Evolutionary conservation across 257 asterid species (phyloP).

Genomic region (Henckelia pumila): DNA sequence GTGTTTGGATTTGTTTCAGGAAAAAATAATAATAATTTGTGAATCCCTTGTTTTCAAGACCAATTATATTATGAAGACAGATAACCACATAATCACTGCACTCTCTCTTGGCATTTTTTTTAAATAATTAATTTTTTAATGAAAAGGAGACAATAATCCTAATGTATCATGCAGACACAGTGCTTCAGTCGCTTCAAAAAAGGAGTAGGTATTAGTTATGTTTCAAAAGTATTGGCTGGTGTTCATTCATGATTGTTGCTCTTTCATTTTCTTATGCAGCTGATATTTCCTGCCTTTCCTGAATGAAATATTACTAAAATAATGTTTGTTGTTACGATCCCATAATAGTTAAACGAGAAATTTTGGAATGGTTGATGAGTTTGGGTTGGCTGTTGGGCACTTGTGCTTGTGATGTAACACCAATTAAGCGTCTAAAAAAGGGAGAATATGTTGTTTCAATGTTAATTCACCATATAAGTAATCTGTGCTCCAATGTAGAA

Average conservation of each 20-base stretch:
- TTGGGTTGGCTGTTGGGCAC: background rate
- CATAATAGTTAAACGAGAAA: background rate
- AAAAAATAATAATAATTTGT: no score
- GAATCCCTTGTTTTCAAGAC: background rate
- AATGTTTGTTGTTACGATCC: background rate
- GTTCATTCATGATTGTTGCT: background rate
- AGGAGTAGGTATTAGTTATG: background rate
- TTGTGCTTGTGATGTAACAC: background rate
- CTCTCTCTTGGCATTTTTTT: background rate
- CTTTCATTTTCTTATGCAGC: background rate
- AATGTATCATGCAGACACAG: background rate
- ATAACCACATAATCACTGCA: background rate
- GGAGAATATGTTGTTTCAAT: slow-evolving; percentile 10
- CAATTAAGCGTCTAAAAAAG: background rate
- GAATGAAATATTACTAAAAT: background rate
- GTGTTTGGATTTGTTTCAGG: background rate
- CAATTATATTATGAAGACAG: background rate
- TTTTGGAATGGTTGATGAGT: background rate
- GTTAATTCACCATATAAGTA: background rate
- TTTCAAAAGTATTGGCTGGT: background rate
- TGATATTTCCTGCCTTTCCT: background rate
- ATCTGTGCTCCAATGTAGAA: slow-evolving; percentile 47
- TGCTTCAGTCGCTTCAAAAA: background rate
- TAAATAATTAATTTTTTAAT: no score
- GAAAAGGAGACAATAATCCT: background rate